Percentiles rank a stretch among this genome's conserved stretches.
phyloP scores from a whole-genome alignment of 768 basidiomycete species.

The Scleroderma citrinum region DNA sequence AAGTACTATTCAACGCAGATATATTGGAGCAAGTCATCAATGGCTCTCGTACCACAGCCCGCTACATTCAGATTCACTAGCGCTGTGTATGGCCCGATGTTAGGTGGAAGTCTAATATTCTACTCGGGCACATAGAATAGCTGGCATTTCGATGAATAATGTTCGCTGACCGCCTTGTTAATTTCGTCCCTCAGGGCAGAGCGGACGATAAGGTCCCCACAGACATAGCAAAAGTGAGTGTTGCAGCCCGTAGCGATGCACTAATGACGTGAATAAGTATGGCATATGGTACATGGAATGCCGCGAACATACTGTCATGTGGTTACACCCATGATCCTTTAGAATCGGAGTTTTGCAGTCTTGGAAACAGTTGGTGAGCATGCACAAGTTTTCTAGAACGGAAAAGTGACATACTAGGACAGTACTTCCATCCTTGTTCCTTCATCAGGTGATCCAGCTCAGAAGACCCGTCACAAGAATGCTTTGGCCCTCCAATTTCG shows the following conservation, averaged over 20 bases:
- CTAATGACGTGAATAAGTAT: constrained; percentile 23
- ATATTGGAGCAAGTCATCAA: no score
- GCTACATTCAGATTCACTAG: no score
- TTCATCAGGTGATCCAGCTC: constrained; percentile 51
- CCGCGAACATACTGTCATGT: constrained; percentile 44
- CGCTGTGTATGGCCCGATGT: no score
- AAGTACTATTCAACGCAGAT: no score
- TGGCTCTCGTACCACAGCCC: no score
- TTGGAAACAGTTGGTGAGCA: constrained; percentile 8
- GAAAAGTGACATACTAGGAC: constrained; percentile 41
- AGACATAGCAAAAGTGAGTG: constrained; percentile 51
- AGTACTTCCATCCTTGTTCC: constrained; percentile 56
- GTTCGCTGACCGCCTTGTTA: constrained; percentile 20
- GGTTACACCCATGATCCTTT: constrained; percentile 50
- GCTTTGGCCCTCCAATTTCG: constrained; percentile 31
- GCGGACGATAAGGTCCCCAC: constrained; percentile 42
- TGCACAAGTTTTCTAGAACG: background rate
- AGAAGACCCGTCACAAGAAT: constrained; percentile 54
- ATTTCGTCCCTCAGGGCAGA: constrained; percentile 32
- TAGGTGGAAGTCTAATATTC: no score
- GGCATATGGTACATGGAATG: background rate
- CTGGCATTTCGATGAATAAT: constrained; percentile 30
- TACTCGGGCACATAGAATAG: constrained; percentile 31
- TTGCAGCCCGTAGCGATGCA: constrained; percentile 56
- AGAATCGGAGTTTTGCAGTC: constrained; percentile 45